phyloP scores from a whole-genome alignment of 495 filamentous ascomycete species.

The Talaromyces thailandensis region DNA sequence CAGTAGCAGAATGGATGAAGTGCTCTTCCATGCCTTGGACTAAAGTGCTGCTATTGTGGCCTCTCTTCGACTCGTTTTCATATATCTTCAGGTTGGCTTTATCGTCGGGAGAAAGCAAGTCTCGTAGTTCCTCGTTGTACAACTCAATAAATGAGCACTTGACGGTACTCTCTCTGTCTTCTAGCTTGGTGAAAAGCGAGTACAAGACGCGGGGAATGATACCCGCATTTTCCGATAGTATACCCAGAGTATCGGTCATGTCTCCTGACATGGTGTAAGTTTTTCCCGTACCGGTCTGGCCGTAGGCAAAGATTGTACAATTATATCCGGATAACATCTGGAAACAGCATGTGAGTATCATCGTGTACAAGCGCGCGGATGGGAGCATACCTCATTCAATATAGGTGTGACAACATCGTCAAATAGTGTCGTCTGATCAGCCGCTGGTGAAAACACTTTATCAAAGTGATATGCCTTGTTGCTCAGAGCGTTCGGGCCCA shows the following conservation, averaged over 20 bases:
- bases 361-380: background rate
- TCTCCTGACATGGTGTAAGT: conserved; percentile 99
- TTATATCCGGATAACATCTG: conserved; percentile 96
- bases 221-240: conserved; percentile 82
- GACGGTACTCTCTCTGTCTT: conserved; percentile 79
- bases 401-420: conserved; percentile 91
- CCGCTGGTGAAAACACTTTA: conserved; percentile 91
- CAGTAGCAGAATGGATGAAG: conserved; percentile 73
- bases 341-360: background rate
- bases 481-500: conserved; percentile 85
- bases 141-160: conserved; percentile 98
- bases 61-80: conserved; percentile 80
- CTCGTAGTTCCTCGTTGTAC: conserved; percentile 94
- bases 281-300: conserved; percentile 95
- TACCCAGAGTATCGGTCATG: conserved; percentile 76
- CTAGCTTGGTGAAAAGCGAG: conserved; percentile 74
- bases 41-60: conserved; percentile 58
- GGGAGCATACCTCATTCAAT: conserved; percentile 66
- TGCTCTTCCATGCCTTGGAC: conserved; percentile 98
- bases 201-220: conserved; percentile 89
- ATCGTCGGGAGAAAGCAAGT: conserved; percentile 76
- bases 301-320: conserved; percentile 97
- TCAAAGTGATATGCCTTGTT: conserved; percentile 98
- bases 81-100: conserved; percentile 85
- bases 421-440: conserved; percentile 85